Evolutionary conservation across 495 filamentous ascomycete genomes (phyloP), one percentile per base, ranked within the genome.

Genomic region (Penicillium verhagenii): DNA sequence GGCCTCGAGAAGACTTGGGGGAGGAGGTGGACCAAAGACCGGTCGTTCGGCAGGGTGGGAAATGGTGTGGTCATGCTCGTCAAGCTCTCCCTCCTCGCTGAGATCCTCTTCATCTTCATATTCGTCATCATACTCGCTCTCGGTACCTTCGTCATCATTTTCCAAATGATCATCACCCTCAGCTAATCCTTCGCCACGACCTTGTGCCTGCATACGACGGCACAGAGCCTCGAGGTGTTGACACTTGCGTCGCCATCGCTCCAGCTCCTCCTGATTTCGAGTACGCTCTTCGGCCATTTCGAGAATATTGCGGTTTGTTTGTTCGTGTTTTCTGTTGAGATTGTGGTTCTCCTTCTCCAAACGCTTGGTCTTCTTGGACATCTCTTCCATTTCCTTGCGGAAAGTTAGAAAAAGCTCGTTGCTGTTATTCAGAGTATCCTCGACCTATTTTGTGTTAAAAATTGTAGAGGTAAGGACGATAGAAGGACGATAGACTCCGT

Each of bases 351-450:
- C 95, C 68, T 96, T 96, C 69, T 98, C 94, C 23, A 98, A 79
- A 14, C 94, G 87, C 70, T 97, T 97, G 4, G 94, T 97, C 78
- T 97, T 97, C 77, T 97, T 97, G 0, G 92, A 96, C 95, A 97
- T 97, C 67, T 97, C 94, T 73, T 98, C 94, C 95, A 98, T 97
- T 72, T 98, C 94, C 74, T 96, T 97, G 29, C 94, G 86, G 74
- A 98, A 98, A 0, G 94, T 97, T 42, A 97, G 79, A 70, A 97
- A 98, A 47, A 98, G 82, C 69, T 97, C 94, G 78, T 98, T 98
- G 71, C 89, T 95, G 70, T 97, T 97, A 71, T 98, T 98, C 18
- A 98, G 79, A 4, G 94, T 97, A 72, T 98, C 95, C 80, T 98
- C 94, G 57, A 98, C 94, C 93, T 97, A 72, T 58, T 35, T 4